A percentile compares a stretch with the other conserved stretches of the same genome.
Conservation (phyloP, 768 basidiomycete species). For the Tylopilus intermedius region DNA sequence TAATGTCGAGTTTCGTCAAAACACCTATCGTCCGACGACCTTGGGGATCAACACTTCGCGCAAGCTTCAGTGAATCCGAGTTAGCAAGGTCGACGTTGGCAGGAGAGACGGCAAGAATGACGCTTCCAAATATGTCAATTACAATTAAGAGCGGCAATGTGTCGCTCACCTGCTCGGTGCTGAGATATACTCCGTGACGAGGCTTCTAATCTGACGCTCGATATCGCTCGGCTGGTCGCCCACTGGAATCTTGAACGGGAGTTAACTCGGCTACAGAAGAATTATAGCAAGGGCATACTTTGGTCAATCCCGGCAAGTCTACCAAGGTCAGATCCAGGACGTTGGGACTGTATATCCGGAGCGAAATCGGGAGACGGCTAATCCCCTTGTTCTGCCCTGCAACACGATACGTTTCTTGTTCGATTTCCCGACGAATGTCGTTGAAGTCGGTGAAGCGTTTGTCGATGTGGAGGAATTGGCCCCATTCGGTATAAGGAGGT, state of each 20-base stretch:
- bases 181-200: constrained; percentile 94
- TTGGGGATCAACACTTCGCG: constrained; percentile 91
- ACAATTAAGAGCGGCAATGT: background rate
- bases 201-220: constrained; percentile 88
- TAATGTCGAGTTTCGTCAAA: constrained; percentile 94
- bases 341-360: constrained; percentile 92
- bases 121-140: constrained; percentile 43
- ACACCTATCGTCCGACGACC: constrained; percentile 96
- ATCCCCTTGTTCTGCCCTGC: constrained; percentile 99
- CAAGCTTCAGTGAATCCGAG: constrained; percentile 95
- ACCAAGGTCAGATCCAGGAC: constrained; percentile 95
- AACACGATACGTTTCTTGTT: constrained; percentile 94
- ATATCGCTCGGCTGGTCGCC: constrained; percentile 98
- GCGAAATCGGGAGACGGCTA: constrained; percentile 90
- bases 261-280: background rate
- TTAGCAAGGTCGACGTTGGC: constrained; percentile 99
- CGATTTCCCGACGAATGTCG: constrained; percentile 94
- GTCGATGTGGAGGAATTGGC: constrained; percentile 95
- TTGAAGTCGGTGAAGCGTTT: constrained; percentile 94
- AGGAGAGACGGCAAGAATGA: constrained; percentile 93
- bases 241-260: constrained; percentile 68
- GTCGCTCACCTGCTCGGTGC: constrained; percentile 84
- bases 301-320: constrained; percentile 94
- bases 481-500: constrained; percentile 74
- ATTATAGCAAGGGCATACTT: constrained; percentile 49